Evolutionary conservation across 2,329 filamentous ascomycete species (phyloP).

Genomic region (Macroventuria anomochaeta): DNA sequence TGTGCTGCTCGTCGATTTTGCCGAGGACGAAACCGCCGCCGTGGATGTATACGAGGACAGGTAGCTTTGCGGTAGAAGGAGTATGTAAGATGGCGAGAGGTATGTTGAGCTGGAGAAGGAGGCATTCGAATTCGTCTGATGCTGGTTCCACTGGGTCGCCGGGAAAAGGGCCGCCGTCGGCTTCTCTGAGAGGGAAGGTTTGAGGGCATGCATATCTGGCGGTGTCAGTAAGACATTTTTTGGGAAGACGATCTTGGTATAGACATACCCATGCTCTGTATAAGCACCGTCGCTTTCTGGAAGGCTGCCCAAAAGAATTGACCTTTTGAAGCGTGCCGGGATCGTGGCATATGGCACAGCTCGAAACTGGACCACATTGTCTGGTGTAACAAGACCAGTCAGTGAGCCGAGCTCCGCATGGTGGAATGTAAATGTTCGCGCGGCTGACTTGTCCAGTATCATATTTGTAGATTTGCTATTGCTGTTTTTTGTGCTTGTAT

Average conservation of each 20-base stretch:
- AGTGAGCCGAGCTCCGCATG: conserved; percentile 27
- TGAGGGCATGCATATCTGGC: conserved; percentile 32
- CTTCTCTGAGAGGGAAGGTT: conserved; percentile 5
- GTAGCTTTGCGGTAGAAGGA: conserved; percentile 40
- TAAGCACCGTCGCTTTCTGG: conserved; percentile 12
- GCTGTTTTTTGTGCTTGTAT: no score
- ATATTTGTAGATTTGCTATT: no score
- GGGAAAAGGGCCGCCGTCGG: conserved; percentile 24
- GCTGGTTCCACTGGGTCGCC: conserved; percentile 6
- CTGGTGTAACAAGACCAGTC: conserved; percentile 24
- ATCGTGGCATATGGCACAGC: conserved; percentile 32
- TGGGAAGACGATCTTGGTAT: background rate
- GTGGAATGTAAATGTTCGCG: conserved; percentile 21
- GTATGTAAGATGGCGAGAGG: conserved; percentile 21
- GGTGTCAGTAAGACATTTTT: background rate
- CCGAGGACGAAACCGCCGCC: conserved; percentile 58
- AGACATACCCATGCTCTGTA: conserved; percentile 27
- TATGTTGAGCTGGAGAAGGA: conserved; percentile 35
- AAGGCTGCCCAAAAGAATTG: conserved; percentile 17
- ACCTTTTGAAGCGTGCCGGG: conserved; percentile 32
- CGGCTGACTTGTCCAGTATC: background rate
- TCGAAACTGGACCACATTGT: conserved; percentile 37
- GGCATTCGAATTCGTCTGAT: conserved; percentile 24
- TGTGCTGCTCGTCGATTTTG: conserved; percentile 34
- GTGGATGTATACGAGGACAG: conserved; percentile 60